Conservation (phyloP, 495 filamentous ascomycete genomes). For the Sporormia fimetaria region DNA sequence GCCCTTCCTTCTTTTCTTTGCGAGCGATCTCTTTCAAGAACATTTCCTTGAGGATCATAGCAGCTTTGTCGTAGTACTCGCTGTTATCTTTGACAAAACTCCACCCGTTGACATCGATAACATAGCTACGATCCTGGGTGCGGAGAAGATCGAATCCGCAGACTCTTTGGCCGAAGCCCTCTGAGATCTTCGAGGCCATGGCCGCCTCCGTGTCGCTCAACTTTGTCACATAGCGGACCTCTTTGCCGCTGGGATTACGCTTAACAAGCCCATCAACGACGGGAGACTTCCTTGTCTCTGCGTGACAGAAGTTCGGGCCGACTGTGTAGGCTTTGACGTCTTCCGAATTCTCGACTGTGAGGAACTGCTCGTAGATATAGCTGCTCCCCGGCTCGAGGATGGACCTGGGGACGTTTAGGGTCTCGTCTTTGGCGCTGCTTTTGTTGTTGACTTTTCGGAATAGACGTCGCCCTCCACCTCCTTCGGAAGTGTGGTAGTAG, state of each 20-base stretch:
- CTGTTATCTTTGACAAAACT: conserved; percentile 99
- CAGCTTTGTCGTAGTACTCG: conserved; percentile 89
- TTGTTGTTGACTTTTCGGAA: conserved; percentile 98
- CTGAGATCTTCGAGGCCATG: conserved; percentile 82
- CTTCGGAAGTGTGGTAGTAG: conserved; percentile 76
- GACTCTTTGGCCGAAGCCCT: conserved; percentile 85
- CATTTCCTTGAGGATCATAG: conserved; percentile 71
- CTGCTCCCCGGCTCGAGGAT: conserved; percentile 66
- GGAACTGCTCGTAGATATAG: conserved; percentile 94
- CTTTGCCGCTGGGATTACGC: conserved; percentile 93
- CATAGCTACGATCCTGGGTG: conserved; percentile 77
- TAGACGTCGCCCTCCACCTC: conserved; percentile 78
- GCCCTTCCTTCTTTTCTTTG: conserved; percentile 34
- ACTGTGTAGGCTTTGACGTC: conserved; percentile 99
- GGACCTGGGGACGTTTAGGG: conserved; percentile 61
- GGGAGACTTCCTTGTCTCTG: conserved; percentile 91
- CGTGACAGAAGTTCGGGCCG: conserved; percentile 85
- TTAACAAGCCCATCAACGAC: conserved; percentile 94
- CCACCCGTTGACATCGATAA: conserved; percentile 99
- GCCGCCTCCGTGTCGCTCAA: conserved; percentile 68
- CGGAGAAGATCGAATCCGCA: conserved; percentile 95
- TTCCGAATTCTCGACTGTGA: conserved; percentile 89
- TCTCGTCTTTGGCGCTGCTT: conserved; percentile 81
- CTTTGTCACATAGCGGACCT: conserved; percentile 86
- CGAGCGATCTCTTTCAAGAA: conserved; percentile 67